A percentile compares a stretch with the other conserved stretches of the same genome.
These are phyloP conservation scores for Apiospora pterosperma DNA, from an alignment of 2,329 filamentous ascomycete species.

Conservation along the genomic window DNA sequence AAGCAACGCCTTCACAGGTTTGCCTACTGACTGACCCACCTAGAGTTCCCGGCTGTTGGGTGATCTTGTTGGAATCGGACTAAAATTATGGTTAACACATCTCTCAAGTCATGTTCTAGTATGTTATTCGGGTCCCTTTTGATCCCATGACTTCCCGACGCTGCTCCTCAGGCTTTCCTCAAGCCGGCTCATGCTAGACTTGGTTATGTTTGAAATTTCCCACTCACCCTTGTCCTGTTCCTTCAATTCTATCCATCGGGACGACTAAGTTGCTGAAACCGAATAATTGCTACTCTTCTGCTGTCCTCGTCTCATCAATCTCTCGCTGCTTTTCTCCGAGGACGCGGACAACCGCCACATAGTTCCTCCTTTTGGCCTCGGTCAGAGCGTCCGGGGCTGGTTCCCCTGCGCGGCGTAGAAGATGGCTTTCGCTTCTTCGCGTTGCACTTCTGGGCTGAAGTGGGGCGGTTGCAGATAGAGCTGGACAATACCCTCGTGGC, in stretches of 20 bases:
- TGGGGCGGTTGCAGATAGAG: background rate
- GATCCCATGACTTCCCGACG: no score
- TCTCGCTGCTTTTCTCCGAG: constrained; percentile 10
- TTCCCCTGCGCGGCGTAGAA: background rate
- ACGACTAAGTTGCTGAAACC: no score
- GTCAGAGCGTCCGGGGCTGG: background rate
- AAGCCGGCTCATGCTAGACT: no score
- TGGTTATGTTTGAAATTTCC: no score
- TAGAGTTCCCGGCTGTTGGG: no score
- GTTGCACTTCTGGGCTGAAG: background rate
- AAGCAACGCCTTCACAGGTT: background rate
- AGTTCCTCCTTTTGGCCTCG: background rate
- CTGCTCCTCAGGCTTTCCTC: no score
- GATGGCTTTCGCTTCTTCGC: background rate
- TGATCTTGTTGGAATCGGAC: no score
- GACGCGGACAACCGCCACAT: background rate
- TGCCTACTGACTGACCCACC: background rate
- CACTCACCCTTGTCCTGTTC: no score
- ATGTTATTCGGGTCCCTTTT: no score
- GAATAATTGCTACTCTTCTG: background rate
- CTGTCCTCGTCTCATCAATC: background rate
- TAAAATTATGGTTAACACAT: no score
- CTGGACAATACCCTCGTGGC: background rate
- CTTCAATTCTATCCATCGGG: no score
- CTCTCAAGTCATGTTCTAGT: no score